Base-by-base conservation (phyloP, 768 basidiomycete species). In the Collybiopsis confluens region DNA sequence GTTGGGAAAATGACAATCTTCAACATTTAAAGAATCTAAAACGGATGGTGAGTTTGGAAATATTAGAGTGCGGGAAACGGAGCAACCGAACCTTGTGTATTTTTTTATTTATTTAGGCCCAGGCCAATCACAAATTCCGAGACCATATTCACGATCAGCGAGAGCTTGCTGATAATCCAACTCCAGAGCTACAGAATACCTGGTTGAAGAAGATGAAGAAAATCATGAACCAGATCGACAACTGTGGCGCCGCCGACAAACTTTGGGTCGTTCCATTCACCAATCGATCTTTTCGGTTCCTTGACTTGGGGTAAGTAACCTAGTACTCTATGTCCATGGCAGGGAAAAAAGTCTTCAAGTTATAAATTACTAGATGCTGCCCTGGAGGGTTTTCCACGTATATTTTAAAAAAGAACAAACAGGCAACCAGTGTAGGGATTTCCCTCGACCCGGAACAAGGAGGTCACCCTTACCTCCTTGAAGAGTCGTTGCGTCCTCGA, bases 351-450 rank as follows among this genome's bases (percentile, higher is more conserved):
- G 26, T 18, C 9, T 35, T 11, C 30, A 9, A 45, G 10, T 21
- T 15, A 23, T 44, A 20, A 2, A 23, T 18, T 44, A 16, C 13
- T 27, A 61, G 60, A 35, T 61, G 60, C 27, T 58, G 60, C 48
- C 60, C 60, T 24, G 60, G 60, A 16, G 60, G 60, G 7, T 61
- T 61, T 51, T 54, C 59, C 9, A 55, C 58, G 7, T 61, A 61
- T 40, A 54, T 61, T 30, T 54, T 61, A 13, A 50, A 49, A 26
- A 56, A 56, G 54, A 61, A 61, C 43, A 42, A 46, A 18, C 20
- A 33, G 28, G 52, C 56, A 28, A 54, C 40, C 9, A 59, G 60
- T 16, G 40, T 61, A 26, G 60, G 60, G 28, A 38, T 61, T 23
- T 59, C 60, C 18, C 48, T 61, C 20, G 46, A 30, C 24, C 52